Conservation (phyloP, 257 asterid genomes). For the Striga asiatica region DNA sequence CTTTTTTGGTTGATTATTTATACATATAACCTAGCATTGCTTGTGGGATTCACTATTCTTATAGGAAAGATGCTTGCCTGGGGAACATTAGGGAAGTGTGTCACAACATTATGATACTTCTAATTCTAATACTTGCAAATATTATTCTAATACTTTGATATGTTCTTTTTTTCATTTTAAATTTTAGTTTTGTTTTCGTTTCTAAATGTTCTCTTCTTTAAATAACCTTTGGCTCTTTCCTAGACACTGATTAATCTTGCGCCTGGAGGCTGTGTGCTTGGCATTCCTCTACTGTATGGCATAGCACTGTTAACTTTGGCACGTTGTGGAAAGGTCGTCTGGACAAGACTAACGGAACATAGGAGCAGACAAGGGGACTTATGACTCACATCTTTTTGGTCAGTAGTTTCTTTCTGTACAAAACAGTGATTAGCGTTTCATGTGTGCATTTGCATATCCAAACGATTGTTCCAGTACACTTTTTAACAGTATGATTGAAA, state of each 20-base stretch:
- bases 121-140: background rate
- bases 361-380: constrained; percentile 31
- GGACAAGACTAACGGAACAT: constrained; percentile 52
- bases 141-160: background rate
- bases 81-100: background rate
- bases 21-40: background rate
- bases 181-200: background rate
- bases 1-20: constrained; percentile 2
- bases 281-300: constrained; percentile 69
- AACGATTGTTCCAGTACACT: too few species aligned
- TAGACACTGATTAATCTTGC: constrained; percentile 79
- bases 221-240: constrained; percentile 13
- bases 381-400: background rate
- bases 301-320: constrained; percentile 42
- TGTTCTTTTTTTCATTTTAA: background rate
- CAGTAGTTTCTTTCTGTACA: background rate
- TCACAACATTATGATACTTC: background rate
- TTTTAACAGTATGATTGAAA: too few species aligned
- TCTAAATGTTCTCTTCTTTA: background rate
- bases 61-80: background rate
- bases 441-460: background rate
- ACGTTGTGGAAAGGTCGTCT: constrained; percentile 59
- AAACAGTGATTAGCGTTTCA: background rate
- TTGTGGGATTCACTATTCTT: background rate
- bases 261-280: constrained; percentile 70